Conservation (phyloP, 768 basidiomycete species). For the Rhodotorula kratochvilovae region DNA sequence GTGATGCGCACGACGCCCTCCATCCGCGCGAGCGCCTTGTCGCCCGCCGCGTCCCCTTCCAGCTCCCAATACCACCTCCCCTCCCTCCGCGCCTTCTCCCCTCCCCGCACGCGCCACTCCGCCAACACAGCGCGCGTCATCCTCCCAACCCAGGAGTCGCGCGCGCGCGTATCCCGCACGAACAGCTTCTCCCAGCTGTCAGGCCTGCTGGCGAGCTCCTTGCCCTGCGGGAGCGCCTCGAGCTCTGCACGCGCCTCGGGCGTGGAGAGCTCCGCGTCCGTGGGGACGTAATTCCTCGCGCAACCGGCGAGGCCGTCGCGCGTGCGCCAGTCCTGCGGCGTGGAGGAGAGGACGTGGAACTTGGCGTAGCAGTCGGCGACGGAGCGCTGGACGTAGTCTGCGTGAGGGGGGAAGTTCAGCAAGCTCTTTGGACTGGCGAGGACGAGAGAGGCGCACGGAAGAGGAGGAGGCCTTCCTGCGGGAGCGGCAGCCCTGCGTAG, state of each 20-base stretch:
- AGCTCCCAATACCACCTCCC: constrained; percentile 24
- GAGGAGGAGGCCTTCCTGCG: constrained; percentile 25
- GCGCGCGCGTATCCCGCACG: constrained; percentile 16
- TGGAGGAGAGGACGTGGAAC: constrained; percentile 22
- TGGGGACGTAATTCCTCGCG: constrained; percentile 33
- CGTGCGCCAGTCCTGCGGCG: constrained; percentile 32
- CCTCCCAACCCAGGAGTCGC: constrained; percentile 27
- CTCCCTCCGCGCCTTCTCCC: not conserved
- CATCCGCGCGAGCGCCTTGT: constrained; percentile 3
- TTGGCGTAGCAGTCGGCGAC: constrained; percentile 25
- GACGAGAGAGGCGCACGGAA: constrained; percentile 12
- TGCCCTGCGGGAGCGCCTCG: not conserved
- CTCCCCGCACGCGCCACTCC: constrained; percentile 22
- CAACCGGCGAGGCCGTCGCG: constrained; percentile 34
- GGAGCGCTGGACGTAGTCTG: constrained; percentile 35
- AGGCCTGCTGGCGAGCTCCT: constrained; percentile 9
- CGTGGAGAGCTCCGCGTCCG: constrained; percentile 13
- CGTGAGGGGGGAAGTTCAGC: not conserved
- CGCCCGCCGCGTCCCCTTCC: not conserved
- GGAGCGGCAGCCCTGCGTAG: constrained; percentile 10
- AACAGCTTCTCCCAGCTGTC: constrained; percentile 23
- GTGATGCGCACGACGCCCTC: too few relatives aligned
- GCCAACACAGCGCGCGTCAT: constrained; percentile 25
- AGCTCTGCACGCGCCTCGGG: not conserved
- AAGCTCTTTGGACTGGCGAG: not conserved